These are phyloP conservation scores for Rubia tinctorum DNA, from an alignment of 305 asterid genomes.

Conservation along the genomic window DNA sequence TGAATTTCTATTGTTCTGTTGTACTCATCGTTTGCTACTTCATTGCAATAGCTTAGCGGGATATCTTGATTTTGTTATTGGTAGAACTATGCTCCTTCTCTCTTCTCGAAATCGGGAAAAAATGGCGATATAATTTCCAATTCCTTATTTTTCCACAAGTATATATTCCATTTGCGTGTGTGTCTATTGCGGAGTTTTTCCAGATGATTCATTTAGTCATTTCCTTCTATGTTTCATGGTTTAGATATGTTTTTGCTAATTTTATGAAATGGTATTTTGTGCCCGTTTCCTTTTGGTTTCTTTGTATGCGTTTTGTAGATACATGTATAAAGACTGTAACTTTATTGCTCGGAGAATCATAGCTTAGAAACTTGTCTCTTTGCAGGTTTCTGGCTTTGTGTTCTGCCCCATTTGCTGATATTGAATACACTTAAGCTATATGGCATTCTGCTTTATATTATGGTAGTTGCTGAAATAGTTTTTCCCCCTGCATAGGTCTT, in stretches of 20 bases:
- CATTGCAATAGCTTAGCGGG: background rate
- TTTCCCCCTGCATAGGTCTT: too few species aligned
- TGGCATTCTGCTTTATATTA: background rate
- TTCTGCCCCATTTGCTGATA: background rate
- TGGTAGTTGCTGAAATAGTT: background rate
- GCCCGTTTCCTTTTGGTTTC: too few species aligned
- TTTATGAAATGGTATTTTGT: too few species aligned
- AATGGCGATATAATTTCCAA: background rate
- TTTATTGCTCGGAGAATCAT: background rate
- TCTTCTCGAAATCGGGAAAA: background rate
- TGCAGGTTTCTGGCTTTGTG: background rate
- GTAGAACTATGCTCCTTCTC: background rate
- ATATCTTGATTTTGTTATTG: background rate
- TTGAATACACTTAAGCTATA: background rate
- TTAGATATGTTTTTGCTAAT: too few species aligned
- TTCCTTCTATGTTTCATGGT: too few species aligned
- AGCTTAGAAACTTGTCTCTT: background rate
- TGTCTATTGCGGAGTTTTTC: background rate
- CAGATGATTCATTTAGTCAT: too few species aligned
- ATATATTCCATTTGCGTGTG: too few species aligned
- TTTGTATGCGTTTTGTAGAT: background rate
- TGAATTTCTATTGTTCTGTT: background rate
- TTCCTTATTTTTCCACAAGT: background rate
- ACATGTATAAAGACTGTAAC: background rate
- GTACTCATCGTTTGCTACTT: background rate